Evolutionary conservation across 2,329 filamentous ascomycete genomes (phyloP), one percentile per base, ranked within the genome.

Genomic region (Fusarium goolgardi): DNA sequence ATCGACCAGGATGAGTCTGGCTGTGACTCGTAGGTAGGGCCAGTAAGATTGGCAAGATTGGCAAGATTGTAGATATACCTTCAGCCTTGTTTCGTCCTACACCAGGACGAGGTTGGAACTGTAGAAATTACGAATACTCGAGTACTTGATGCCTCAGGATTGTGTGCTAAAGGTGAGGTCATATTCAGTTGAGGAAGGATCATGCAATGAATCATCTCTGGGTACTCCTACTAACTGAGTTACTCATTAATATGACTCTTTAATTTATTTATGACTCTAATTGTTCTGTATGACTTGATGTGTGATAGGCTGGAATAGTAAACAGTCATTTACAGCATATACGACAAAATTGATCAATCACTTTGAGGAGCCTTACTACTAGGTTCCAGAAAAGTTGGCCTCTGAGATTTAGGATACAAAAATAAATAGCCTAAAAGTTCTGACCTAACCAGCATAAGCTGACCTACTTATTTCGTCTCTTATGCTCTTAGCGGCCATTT

Each of bases 81-180:
- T 70, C 69, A 69, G 55, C 44, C 57, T 63, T 54, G 44, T 55
- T 58, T 59, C 6, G 37, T 39, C 63, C 54, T 67, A 65, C 53
- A 71, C 56, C 20, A 31, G 54, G 13, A 23, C 43, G 52, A 44
- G 34, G 32, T 43, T 43, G 47, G 51, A 61, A 37, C 56, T 63
- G 45, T 43, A 41, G 35, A 49, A 56, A 60, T 63, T 61, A 47
- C 47, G 6, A n/a, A 29, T 40, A 40, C 39, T 51, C 40, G 35
- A 50, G 43, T 16, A 45, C 43, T 73, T 71, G 70, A 73, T 73
- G 71, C 71, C 71, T 71, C 69, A 73, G 71, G 71, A 67, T 40
- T 13, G 11, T 8, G 21, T 15, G 34, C 20, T n/a, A 32, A 34
- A 31, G 34, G 23, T 27, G 29, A 63, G 25, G 43, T 55, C n/a